Conservation (phyloP, 768 basidiomycete genomes). For the Brasilioporus rufonigricans region DNA sequence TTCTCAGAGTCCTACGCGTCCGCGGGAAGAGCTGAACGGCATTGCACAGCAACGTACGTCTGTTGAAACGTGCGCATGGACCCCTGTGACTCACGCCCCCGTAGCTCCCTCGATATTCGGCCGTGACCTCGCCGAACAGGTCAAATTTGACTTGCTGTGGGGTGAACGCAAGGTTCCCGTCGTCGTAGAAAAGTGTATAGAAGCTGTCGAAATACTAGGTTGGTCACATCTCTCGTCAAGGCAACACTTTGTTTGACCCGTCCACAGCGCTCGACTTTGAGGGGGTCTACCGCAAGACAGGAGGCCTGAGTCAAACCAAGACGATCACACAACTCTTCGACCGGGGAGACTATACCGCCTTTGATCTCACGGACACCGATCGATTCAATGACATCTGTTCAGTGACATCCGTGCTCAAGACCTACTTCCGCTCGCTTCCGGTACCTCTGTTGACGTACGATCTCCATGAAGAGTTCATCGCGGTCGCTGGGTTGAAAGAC, state of each 20-base stretch:
- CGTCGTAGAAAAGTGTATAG: conserved; percentile 94
- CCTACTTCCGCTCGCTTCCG: conserved; percentile 91
- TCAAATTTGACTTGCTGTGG: conserved; percentile 59
- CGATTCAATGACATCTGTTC: conserved; percentile 97
- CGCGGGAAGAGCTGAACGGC: conserved; percentile 31
- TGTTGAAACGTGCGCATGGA: conserved; percentile 7
- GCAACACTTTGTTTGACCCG: not conserved
- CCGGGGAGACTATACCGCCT: conserved; percentile 82
- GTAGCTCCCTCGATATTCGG: conserved; percentile 91
- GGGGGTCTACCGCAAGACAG: conserved; percentile 97
- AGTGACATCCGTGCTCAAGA: conserved; percentile 94
- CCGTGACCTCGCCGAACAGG: conserved; percentile 82
- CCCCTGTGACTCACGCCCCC: conserved; percentile 15
- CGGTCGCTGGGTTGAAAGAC: conserved; percentile 71
- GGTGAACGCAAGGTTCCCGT: conserved; percentile 70
- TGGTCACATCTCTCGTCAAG: conserved; percentile 23
- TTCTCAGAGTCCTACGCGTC: conserved; percentile 44
- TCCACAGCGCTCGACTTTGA: conserved; percentile 85
- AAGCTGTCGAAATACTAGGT: conserved; percentile 88
- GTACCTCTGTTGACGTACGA: conserved; percentile 88
- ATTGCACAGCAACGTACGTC: conserved; percentile 20
- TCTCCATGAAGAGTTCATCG: conserved; percentile 87
- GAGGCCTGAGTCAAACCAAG: conserved; percentile 90
- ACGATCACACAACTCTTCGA: conserved; percentile 94
- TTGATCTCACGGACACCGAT: conserved; percentile 84